These are phyloP conservation scores for Nephelium lappaceum DNA, from an alignment of 345 rosid species.

Conservation along the genomic window DNA sequence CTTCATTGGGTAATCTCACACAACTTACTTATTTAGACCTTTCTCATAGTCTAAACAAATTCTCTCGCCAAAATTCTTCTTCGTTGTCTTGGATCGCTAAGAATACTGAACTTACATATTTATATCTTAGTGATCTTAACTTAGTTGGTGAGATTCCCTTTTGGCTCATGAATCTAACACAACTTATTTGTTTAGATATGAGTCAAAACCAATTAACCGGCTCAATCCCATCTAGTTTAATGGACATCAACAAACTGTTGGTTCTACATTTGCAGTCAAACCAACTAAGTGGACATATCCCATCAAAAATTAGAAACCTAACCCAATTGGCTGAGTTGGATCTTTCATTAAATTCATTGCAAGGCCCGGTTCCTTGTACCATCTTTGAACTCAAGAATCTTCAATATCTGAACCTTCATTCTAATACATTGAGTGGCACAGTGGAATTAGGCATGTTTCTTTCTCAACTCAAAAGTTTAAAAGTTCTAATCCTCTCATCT, in stretches of 20 bases:
- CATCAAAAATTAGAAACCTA: background rate
- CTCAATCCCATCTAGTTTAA: background rate
- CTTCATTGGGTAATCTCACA: constrained; percentile 2
- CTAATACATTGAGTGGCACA: too few species aligned
- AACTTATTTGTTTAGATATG: background rate
- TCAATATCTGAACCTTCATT: too few species aligned
- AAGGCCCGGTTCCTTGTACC: too few species aligned
- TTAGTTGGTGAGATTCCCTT: background rate
- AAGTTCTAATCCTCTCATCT: background rate
- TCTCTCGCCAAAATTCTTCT: background rate
- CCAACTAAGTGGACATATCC: background rate
- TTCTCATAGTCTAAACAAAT: background rate
- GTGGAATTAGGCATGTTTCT: constrained; percentile 11
- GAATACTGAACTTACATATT: background rate
- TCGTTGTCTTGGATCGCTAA: background rate
- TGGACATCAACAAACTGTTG: too few species aligned
- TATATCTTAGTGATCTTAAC: background rate
- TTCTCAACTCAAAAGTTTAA: background rate
- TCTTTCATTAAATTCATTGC: too few species aligned
- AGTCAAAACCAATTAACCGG: constrained; percentile 17
- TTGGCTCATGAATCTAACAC: constrained; percentile 4
- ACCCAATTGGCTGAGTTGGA: too few species aligned
- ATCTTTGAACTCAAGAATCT: too few species aligned
- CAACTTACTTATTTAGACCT: background rate
- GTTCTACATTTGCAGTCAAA: background rate